Conservation (phyloP, 176 grass and related monocot genomes). For the Microstegium vimineum region DNA sequence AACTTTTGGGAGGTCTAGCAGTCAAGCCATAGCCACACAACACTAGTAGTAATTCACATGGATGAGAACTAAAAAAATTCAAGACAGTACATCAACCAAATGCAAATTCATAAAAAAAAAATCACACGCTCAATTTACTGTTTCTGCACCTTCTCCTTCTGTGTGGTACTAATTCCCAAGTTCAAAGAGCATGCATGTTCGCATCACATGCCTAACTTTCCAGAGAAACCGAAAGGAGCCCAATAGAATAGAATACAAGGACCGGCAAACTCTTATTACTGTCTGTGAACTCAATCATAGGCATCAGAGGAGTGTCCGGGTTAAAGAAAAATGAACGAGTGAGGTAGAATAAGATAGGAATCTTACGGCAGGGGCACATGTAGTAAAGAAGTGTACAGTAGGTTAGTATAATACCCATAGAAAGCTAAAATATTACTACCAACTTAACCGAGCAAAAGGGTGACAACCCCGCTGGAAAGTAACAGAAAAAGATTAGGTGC, state of each 20-base stretch:
- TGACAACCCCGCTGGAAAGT: conserved; percentile 59
- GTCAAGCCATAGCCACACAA: background rate
- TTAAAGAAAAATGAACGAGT: conserved; percentile 20
- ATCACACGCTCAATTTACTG: conserved; percentile 6
- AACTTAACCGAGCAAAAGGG: conserved; percentile 47
- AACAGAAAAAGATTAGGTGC: conserved; percentile 39
- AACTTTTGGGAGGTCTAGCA: conserved; percentile 4
- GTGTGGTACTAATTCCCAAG: conserved; percentile 8
- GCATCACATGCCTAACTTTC: conserved; percentile 40
- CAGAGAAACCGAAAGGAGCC: conserved; percentile 5
- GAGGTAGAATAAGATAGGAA: conserved; percentile 58
- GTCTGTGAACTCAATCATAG: conserved; percentile 37
- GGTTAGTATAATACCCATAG: conserved; percentile 37
- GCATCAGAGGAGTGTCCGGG: conserved; percentile 14
- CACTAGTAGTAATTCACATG: conserved; percentile 22
- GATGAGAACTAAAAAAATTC: conserved; percentile 13
- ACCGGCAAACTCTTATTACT: conserved; percentile 37
- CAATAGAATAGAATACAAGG: conserved; percentile 28
- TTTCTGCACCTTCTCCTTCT: conserved; percentile 15
- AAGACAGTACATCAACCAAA: background rate
- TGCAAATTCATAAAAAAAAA: too few relatives aligned
- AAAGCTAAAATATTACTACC: conserved; percentile 44
- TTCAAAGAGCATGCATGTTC: conserved; percentile 51
- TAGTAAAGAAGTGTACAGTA: conserved; percentile 45
- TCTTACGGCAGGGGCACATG: conserved; percentile 50